Evolutionary conservation across 345 rosid species (phyloP), one percentile per base, ranked within the genome.

Genomic region (Acer saccharum): DNA sequence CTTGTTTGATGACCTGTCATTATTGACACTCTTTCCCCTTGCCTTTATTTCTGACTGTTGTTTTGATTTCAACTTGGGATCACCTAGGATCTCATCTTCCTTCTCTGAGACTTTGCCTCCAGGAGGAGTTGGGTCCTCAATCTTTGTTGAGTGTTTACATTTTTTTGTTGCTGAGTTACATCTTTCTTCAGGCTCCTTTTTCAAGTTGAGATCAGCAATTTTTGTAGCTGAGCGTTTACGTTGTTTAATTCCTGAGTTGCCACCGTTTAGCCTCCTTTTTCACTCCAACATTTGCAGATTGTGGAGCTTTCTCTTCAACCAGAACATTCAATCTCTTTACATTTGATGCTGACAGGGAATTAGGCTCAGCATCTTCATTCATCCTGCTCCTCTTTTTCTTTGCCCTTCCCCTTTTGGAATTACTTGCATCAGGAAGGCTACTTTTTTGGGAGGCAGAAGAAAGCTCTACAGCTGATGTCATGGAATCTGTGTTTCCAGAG

Each of bases 281-380:
- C 76, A 52, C 55, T 72, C 71, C 65, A 11, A 20, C 69, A 69
- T 75, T 75, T 79, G 72, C 80, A 78, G 70, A 41, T 39, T 50
- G 73, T 62, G 41, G 32, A 68, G 54, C 72, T 72, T 74, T 81
- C 79, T 68, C 78, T 72, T 65, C 68, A 66, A 46, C 67, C 32
- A 20, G 76, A 48, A 62, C 25, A 64, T 52, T 78, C 65, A 78
- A 69, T 12, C 65, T 77, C 73, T 82, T 54, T 23, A 60, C 70
- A 77, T 72, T 76, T 27, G 77, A 25, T 41, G 64, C 65, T 23
- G 78, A 54, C 35, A 75, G 46, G 63, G 88, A 77, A 82, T 76
- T 79, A 74, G 78, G 71, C 80, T 85, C 90, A 17, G 66, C 68
- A 82, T 86, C 85, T 73, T 78, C 72, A 81, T 80, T 82, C 75